Percentiles rank a stretch among this genome's conserved stretches.
These are phyloP conservation scores for Ricinus communis DNA, from an alignment of 345 rosid genomes.

Conservation along the genomic window DNA sequence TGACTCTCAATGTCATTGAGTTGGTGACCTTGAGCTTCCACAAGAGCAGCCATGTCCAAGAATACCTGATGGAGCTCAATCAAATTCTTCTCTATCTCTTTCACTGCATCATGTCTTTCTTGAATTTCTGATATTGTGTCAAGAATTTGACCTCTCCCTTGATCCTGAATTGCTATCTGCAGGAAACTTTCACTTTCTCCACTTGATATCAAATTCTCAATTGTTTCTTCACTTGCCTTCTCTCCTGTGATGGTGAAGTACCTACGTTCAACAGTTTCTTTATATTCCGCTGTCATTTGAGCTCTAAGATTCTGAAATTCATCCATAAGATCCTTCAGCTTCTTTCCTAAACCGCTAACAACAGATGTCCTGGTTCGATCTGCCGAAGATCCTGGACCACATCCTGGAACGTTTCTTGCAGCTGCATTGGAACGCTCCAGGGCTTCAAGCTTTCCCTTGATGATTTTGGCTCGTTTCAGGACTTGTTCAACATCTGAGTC, in stretches of 20 bases:
- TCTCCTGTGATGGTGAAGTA: constrained; percentile 78
- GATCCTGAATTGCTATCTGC: constrained; percentile 84
- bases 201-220: constrained; percentile 69
- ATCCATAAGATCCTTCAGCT: constrained; percentile 73
- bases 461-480: constrained; percentile 58
- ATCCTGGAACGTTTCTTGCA: constrained; percentile 54
- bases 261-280: constrained; percentile 77
- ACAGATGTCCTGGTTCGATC: constrained; percentile 82
- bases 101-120: constrained; percentile 79
- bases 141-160: constrained; percentile 77
- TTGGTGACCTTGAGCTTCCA: constrained; percentile 88
- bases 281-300: constrained; percentile 56
- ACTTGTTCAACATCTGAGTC: constrained; percentile 62
- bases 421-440: constrained; percentile 65
- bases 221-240: constrained; percentile 65
- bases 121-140: constrained; percentile 87
- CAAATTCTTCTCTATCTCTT: constrained; percentile 83
- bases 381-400: constrained; percentile 78
- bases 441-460: constrained; percentile 71
- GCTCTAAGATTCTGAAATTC: constrained; percentile 62
- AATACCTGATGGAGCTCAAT: constrained; percentile 82
- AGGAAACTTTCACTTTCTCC: constrained; percentile 85
- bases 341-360: constrained; percentile 71
- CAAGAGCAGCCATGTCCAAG: constrained; percentile 81
- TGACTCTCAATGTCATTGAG: constrained; percentile 78